These are phyloP conservation scores for Rheum nobile DNA, from an alignment of 148 eudicot species.

Conservation along the genomic window DNA sequence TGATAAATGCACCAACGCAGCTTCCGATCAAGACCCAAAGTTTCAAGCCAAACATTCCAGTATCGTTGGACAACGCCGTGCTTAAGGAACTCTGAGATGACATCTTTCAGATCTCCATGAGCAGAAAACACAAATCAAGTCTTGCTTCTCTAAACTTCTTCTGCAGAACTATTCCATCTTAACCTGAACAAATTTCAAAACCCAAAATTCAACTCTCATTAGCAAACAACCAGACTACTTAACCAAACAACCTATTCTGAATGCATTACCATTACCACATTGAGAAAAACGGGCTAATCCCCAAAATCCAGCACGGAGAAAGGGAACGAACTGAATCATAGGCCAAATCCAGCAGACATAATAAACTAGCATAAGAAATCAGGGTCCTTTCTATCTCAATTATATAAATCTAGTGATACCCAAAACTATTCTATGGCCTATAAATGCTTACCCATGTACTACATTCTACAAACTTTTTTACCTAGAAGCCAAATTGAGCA, in stretches of 20 bases:
- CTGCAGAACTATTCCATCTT: too few relatives aligned
- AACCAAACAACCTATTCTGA: background rate
- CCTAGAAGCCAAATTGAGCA: background rate
- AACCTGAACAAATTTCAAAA: too few relatives aligned
- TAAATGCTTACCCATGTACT: background rate
- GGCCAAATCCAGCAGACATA: background rate
- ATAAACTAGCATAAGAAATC: background rate
- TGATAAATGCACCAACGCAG: slow-evolving; percentile 40
- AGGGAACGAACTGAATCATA: background rate
- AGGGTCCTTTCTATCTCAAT: background rate
- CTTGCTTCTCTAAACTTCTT: too few relatives aligned
- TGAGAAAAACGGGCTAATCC: background rate
- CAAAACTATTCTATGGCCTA: background rate
- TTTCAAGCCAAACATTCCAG: slow-evolving; percentile 44
- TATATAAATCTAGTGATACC: background rate
- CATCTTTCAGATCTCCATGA: slow-evolving; percentile 3
- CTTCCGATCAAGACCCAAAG: slow-evolving; percentile 66
- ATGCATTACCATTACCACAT: background rate
- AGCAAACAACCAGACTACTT: background rate
- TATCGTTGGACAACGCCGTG: slow-evolving; percentile 41
- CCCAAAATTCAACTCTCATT: too few relatives aligned
- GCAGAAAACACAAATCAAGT: background rate
- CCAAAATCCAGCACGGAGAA: background rate
- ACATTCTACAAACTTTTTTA: background rate
- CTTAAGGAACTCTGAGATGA: slow-evolving; percentile 20